A percentile compares a stretch with the other conserved stretches of the same genome.
Evolutionary conservation across 2,329 filamentous ascomycete species (phyloP).

Genomic region (Colletotrichum sp.): DNA sequence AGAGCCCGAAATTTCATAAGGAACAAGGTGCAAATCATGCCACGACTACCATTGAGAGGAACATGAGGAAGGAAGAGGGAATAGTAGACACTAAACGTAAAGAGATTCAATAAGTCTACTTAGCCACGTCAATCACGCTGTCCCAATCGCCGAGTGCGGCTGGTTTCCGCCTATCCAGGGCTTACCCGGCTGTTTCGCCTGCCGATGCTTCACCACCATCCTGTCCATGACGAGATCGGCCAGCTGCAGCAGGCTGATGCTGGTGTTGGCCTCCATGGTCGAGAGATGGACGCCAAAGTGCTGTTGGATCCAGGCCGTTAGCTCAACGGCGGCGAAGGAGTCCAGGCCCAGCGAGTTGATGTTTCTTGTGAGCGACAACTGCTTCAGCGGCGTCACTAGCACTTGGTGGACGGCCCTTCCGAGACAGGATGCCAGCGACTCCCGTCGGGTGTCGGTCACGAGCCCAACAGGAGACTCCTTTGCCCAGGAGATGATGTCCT

Average conservation of each 20-base stretch:
- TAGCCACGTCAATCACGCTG: not conserved
- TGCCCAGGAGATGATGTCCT: not conserved
- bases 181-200: not conserved
- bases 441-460: not conserved
- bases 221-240: not conserved
- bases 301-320: conserved; percentile 27
- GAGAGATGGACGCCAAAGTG: not conserved
- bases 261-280: not conserved
- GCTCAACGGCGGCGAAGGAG: conserved; percentile 33
- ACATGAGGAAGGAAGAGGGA: not conserved
- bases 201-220: not conserved
- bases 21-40: not conserved
- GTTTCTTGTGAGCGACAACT: not conserved
- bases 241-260: not conserved
- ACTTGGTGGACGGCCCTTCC: not conserved
- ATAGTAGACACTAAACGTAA: not conserved
- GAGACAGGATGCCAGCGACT: not conserved
- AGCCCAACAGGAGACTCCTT: not conserved
- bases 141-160: not conserved
- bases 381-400: not conserved
- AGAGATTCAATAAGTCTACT: not conserved
- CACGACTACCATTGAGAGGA: not conserved
- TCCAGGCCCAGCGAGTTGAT: conserved; percentile 49
- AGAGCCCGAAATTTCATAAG: not conserved
- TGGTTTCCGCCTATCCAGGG: not conserved